These are phyloP conservation scores for Ceratocystis huliohia DNA, from an alignment of 2,329 filamentous ascomycete genomes.

Conservation along the genomic window DNA sequence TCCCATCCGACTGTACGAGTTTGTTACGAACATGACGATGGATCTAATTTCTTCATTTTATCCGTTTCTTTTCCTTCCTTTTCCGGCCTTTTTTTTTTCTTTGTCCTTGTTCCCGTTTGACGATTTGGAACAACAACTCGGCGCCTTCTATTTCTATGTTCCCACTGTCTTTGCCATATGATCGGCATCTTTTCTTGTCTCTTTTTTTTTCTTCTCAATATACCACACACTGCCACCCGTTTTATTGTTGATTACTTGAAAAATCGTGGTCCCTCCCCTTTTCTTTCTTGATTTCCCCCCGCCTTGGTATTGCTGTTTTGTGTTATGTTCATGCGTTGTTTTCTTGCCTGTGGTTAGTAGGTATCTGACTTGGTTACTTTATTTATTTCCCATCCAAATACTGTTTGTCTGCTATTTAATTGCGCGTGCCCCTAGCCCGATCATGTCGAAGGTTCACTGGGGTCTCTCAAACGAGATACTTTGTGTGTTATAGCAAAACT, in stretches of 20 bases:
- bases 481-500: background rate
- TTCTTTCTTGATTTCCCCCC: background rate
- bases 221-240: constrained; percentile 14
- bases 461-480: background rate
- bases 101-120: constrained; percentile 4
- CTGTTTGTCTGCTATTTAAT: background rate
- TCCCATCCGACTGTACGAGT: constrained; percentile 13
- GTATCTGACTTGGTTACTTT: constrained; percentile 4
- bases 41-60: constrained; percentile 16
- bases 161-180: constrained; percentile 2
- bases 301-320: background rate
- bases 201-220: constrained; percentile 13
- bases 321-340: background rate
- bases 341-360: background rate
- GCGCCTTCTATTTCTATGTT: background rate
- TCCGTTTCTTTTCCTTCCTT: background rate
- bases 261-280: constrained; percentile 6
- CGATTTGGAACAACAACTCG: constrained; percentile 4
- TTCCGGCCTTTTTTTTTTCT: background rate
- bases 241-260: background rate
- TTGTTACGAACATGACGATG: constrained; percentile 20
- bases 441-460: background rate
- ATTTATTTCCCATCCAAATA: background rate
- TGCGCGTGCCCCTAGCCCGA: background rate
- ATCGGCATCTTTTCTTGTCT: constrained; percentile 8